Percentiles rank a stretch among this genome's conserved stretches.
These are phyloP conservation scores for Trichoderma harzianum DNA, from an alignment of 2,329 filamentous ascomycete species.

Conservation along the genomic window DNA sequence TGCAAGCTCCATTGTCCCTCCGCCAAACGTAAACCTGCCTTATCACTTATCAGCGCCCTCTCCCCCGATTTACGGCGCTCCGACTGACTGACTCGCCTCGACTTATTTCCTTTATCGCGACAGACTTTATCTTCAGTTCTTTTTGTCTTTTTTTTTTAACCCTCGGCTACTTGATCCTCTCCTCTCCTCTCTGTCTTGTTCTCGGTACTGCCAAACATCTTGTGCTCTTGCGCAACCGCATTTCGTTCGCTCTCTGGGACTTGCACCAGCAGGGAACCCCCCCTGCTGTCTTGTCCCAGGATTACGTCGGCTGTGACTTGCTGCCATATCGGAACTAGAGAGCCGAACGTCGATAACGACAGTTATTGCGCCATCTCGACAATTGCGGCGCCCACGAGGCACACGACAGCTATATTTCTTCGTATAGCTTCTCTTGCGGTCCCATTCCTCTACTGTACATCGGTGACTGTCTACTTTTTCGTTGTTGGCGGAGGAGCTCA, in stretches of 20 bases:
- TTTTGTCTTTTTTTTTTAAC: neutral
- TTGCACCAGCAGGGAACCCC: slow-evolving; percentile 5
- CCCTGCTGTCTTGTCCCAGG: neutral
- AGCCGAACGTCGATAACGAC: slow-evolving; percentile 16
- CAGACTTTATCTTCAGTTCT: neutral
- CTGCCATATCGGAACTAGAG: neutral
- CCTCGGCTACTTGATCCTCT: neutral
- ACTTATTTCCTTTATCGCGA: slow-evolving; percentile 1
- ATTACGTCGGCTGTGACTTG: neutral
- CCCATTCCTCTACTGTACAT: neutral
- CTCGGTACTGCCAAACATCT: neutral
- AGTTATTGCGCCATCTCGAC: slow-evolving; percentile 17
- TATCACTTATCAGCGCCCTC: slow-evolving; percentile 18
- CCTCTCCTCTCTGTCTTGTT: neutral
- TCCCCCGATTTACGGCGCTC: slow-evolving; percentile 16
- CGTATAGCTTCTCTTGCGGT: neutral
- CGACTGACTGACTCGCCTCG: slow-evolving; percentile 16
- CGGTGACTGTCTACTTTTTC: neutral
- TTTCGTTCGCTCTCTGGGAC: neutral
- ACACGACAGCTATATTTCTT: neutral
- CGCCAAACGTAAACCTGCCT: neutral
- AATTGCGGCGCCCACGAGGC: neutral
- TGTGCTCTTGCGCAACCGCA: neutral
- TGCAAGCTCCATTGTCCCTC: slow-evolving; percentile 4
- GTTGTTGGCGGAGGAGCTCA: neutral